Evolutionary conservation across 2,329 filamentous ascomycete genomes (phyloP), one percentile per base, ranked within the genome.

Genomic region (Stemphylium beticola): DNA sequence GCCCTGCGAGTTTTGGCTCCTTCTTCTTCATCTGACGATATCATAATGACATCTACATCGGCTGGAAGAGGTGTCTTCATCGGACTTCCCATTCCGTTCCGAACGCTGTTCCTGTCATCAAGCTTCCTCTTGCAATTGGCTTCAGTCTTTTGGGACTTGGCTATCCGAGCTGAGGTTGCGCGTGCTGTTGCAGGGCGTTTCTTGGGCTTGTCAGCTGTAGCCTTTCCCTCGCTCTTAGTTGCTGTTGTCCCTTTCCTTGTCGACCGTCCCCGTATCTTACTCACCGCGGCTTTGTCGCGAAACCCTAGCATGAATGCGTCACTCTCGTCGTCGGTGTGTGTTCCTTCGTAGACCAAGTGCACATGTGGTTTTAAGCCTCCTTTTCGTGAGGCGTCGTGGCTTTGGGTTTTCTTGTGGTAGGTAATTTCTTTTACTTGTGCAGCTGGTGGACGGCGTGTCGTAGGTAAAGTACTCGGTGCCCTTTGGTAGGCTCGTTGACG

Each of bases 401-500:
- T 18, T 20, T 14, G 17, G 26, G 4, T 22, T 15, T 17, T 24
- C 22, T n/a, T 22, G 6, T 2, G 15, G 15, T 12, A 15, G 11
- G 7, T 17, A 0, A 4, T 29, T 10, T 26, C 7, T 26, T 26
- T 26, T 33, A 15, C 15, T 32, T 2, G 26, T 4, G 29, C 18
- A 29, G 32, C 17, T 4, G 9, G 39, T 38, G n/a, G 12, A 15
- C 37, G 3, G 9, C 4, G 26, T 3, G 14, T 31, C 39, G 42
- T 14, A 14, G 39, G 14, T 14, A 31, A 14, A 18, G 31, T 7
- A 24, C 26, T 32, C 24, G 42, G 33, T 15, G 26, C 11, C n/a
- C 12, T 24, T 18, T 33, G 41, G 18, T 60, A 60, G 3, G 47
- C 57, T 10, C n/a, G 6, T 17, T 51, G 45, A 7, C 57, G 57